A percentile compares a stretch with the other conserved stretches of the same genome.
Conservation (phyloP, 176 grass and related monocot genomes). For the Leersia perrieri region DNA sequence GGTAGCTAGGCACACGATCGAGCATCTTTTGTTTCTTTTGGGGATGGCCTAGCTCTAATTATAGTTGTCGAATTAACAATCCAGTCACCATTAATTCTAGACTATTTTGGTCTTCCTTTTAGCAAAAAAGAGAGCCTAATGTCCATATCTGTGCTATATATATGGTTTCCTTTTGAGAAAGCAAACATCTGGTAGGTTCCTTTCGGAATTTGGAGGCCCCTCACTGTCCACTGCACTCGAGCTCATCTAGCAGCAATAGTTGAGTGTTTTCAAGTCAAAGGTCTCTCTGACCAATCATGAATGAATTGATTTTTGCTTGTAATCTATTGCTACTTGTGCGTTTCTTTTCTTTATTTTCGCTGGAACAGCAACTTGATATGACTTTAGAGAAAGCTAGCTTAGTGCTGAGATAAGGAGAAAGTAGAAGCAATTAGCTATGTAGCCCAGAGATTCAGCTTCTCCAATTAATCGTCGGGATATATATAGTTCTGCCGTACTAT, state of each 20-base stretch:
- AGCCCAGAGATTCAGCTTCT: slow-evolving; percentile 1
- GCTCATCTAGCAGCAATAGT: slow-evolving; percentile 14
- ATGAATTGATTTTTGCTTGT: not conserved
- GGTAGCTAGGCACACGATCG: slow-evolving; percentile 1
- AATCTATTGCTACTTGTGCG: slow-evolving; percentile 12
- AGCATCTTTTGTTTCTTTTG: slow-evolving; percentile 18
- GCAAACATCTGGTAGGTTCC: slow-evolving; percentile 26
- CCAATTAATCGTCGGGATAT: not conserved
- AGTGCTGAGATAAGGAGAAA: slow-evolving; percentile 2
- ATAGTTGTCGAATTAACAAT: not conserved
- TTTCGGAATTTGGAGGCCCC: slow-evolving; percentile 28
- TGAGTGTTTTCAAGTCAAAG: slow-evolving; percentile 44
- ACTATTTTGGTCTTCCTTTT: slow-evolving; percentile 13
- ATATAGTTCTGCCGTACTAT: not conserved
- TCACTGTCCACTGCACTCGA: slow-evolving; percentile 10
- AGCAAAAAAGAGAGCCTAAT: not conserved
- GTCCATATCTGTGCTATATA: slow-evolving; percentile 1
- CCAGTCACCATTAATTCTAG: not conserved
- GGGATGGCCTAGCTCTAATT: not conserved
- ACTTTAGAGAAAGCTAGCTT: slow-evolving; percentile 1
- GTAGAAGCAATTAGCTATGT: not conserved
- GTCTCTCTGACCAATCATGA: slow-evolving; percentile 26
- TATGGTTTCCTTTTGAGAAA: slow-evolving; percentile 2
- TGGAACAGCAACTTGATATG: not conserved
- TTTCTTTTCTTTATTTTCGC: slow-evolving; percentile 14